Conservation (phyloP, 2,329 filamentous ascomycete species). For the Trichoderma gracile region DNA sequence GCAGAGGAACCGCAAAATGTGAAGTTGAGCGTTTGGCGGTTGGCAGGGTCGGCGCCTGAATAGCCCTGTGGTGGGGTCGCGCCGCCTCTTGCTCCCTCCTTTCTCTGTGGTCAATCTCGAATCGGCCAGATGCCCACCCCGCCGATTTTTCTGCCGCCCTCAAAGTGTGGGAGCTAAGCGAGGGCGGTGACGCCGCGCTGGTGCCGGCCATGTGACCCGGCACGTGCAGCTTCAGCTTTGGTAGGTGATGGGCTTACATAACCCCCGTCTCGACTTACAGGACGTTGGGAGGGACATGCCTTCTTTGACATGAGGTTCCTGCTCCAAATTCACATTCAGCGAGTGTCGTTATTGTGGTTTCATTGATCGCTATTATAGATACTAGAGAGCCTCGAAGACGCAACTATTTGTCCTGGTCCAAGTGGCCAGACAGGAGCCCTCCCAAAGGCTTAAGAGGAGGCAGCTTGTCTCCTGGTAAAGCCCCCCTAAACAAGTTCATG, state of each 20-base stretch:
- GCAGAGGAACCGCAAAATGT: conserved; percentile 33
- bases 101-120: conserved; percentile 23
- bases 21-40: conserved; percentile 32
- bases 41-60: conserved; percentile 38
- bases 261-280: neutral
- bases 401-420: conserved; percentile 5
- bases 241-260: neutral
- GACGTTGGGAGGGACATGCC: neutral
- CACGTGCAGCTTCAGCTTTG: conserved; percentile 28
- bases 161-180: conserved; percentile 46
- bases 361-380: conserved; percentile 19
- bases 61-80: conserved; percentile 44
- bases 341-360: neutral
- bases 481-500: conserved; percentile 1
- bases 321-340: neutral
- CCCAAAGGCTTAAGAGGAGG: conserved; percentile 11
- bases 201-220: conserved; percentile 29
- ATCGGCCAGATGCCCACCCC: conserved; percentile 34
- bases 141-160: conserved; percentile 43
- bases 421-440: conserved; percentile 3
- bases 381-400: neutral
- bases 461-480: conserved; percentile 13
- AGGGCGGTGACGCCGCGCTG: conserved; percentile 39
- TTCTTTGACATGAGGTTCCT: neutral
- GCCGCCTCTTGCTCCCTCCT: conserved; percentile 17